phyloP scores from a whole-genome alignment of 805 yeast genomes.

The Saturnispora bothae region DNA sequence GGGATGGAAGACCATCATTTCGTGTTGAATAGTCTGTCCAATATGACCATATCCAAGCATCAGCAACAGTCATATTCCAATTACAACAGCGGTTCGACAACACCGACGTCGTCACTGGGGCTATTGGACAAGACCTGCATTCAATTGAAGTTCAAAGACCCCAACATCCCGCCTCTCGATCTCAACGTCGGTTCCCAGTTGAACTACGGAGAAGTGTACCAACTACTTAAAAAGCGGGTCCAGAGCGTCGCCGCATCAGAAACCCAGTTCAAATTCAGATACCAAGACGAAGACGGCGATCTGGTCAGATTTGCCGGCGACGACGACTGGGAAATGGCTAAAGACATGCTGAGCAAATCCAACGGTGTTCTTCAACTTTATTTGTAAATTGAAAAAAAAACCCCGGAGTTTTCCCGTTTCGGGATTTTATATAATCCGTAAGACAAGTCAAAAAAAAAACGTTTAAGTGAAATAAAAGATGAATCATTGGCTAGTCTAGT shows the following conservation, averaged over 20 bases:
- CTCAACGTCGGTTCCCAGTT: conserved; percentile 41
- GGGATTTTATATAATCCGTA: too few species aligned
- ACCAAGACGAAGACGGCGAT: conserved; percentile 94
- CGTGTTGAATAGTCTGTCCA: conserved; percentile 12
- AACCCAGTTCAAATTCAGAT: conserved; percentile 45
- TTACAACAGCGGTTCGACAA: background rate
- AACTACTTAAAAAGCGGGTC: conserved; percentile 40
- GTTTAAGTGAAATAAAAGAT: background rate
- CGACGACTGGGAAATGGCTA: conserved; percentile 83
- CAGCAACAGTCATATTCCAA: background rate
- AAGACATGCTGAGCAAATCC: conserved; percentile 37
- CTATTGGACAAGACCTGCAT: conserved; percentile 17
- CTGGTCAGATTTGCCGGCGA: conserved; percentile 73
- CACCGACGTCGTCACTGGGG: conserved; percentile 1
- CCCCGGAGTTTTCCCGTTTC: background rate
- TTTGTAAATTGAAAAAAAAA: too few species aligned
- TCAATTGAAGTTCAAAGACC: conserved; percentile 25
- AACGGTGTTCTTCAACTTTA: too few species aligned
- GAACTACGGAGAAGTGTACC: conserved; percentile 24
- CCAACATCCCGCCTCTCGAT: conserved; percentile 45
- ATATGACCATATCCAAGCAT: conserved; percentile 13
- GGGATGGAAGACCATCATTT: conserved; percentile 2
- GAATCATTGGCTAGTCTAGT: too few species aligned
- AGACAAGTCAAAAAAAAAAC: too few species aligned
- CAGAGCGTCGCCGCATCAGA: conserved; percentile 39